phyloP scores from a whole-genome alignment of 176 grass and related monocot species.

The Avena atlantica region DNA sequence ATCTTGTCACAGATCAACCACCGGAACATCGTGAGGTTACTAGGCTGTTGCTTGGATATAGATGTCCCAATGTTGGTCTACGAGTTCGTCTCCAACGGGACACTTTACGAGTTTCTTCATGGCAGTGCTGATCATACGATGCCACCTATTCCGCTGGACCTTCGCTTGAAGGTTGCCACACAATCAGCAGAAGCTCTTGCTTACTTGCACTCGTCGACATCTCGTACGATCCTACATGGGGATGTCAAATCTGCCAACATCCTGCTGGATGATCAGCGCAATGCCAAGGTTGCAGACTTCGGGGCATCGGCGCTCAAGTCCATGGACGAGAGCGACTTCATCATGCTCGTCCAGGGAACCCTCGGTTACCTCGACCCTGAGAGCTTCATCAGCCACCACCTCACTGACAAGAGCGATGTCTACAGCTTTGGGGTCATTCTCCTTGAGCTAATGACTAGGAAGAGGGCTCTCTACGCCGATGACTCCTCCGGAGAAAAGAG shows the following conservation, averaged over 20 bases:
- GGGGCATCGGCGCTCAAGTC: constrained; percentile 49
- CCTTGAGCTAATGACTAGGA: constrained; percentile 56
- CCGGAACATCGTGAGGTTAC: too few species aligned
- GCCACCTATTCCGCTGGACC: neutral
- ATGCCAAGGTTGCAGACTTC: constrained; percentile 51
- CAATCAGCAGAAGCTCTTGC: constrained; percentile 37
- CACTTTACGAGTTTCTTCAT: too few species aligned
- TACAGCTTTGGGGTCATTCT: constrained; percentile 63
- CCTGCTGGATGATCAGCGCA: constrained; percentile 25
- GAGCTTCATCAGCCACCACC: constrained; percentile 56
- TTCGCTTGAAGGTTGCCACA: constrained; percentile 32
- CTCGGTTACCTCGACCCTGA: constrained; percentile 64
- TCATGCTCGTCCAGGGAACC: constrained; percentile 60
- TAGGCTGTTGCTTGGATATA: too few species aligned
- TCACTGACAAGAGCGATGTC: constrained; percentile 67
- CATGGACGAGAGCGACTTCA: constrained; percentile 46
- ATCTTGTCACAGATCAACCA: too few species aligned
- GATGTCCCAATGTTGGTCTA: too few species aligned
- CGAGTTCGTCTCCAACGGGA: too few species aligned
- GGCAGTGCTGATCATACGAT: too few species aligned
- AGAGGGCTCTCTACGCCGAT: constrained; percentile 40
- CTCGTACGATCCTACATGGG: constrained; percentile 24
- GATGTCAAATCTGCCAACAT: constrained; percentile 49
- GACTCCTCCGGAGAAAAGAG: constrained; percentile 33
- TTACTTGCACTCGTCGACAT: constrained; percentile 39